phyloP scores from a whole-genome alignment of 2,329 filamentous ascomycete genomes.

The Exophiala alcalophila region DNA sequence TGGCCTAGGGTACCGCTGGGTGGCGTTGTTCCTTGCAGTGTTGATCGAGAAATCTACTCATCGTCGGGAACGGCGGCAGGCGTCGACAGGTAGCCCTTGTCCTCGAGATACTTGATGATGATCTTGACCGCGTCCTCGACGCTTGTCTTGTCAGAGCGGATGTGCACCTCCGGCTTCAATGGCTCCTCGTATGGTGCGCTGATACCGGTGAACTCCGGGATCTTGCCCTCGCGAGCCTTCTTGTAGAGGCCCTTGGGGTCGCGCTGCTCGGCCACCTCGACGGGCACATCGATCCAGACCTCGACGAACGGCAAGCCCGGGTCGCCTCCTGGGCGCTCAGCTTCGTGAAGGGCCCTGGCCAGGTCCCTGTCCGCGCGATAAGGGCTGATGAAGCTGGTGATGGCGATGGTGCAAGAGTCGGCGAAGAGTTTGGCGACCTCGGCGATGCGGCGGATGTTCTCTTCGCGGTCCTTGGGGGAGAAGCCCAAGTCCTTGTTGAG shows the following conservation, averaged over 20 bases:
- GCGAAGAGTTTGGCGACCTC: slow-evolving; percentile 98
- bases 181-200: slow-evolving; percentile 94
- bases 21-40: no score
- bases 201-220: slow-evolving; percentile 96
- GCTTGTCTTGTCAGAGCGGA: slow-evolving; percentile 74
- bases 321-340: slow-evolving; percentile 56
- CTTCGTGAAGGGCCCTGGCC: slow-evolving; percentile 75
- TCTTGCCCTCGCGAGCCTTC: slow-evolving; percentile 88
- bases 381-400: slow-evolving; percentile 96
- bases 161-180: slow-evolving; percentile 77
- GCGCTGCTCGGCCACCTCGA: slow-evolving; percentile 88
- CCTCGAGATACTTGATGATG: slow-evolving; percentile 75
- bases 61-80: slow-evolving; percentile 25
- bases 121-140: slow-evolving; percentile 85
- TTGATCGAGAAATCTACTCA: background rate
- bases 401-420: slow-evolving; percentile 78
- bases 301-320: slow-evolving; percentile 81
- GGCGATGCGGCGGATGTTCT: slow-evolving; percentile 95
- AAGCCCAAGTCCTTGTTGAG: slow-evolving; percentile 98
- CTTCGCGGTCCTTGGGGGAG: slow-evolving; percentile 85
- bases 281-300: slow-evolving; percentile 85
- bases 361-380: slow-evolving; percentile 82
- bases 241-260: slow-evolving; percentile 98
- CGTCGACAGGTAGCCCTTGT: slow-evolving; percentile 59
- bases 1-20: no score